Base-by-base conservation (phyloP, 1,284 basidiomycete species). In the Sanghuangporus sanghuang region DNA sequence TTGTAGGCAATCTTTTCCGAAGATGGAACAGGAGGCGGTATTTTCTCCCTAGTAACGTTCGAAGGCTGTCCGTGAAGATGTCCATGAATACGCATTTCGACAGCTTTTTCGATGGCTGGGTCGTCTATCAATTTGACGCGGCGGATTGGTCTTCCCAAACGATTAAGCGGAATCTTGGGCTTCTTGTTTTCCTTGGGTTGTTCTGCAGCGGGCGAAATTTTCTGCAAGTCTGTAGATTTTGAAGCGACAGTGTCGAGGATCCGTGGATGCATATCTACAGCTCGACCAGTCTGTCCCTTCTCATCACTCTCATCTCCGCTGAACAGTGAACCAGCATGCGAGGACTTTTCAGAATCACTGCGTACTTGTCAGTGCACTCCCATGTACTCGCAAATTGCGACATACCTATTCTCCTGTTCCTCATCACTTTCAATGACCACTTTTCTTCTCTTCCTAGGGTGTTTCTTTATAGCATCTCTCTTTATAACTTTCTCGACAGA, bases 271-370 rank as follows among this genome's bases (percentile, higher is more conserved):
- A 32, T 52, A 11, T n/a, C 23, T 23, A 35, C 50, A 23, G 50
- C 21, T 16, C 12, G 23, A 2, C 5, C 23, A 23, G 3, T 16
- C 27, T 23, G 50, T 52, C 35, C 50, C 21, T 8, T 7, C 32
- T 52, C 50, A 23, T 14, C 14, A 18, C 14, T 40, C 5, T 64
- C 63, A 23, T 60, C 58, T 50, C 59, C 63, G 23, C 63, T 64
- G 50, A 64, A 64, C 18, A 64, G 42, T 48, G 63, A 64, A 12
- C 63, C 63, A 55, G 36, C 58, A 35, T 52, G 63, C 23, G 63
- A 61, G 39, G 35, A 35, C 1, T n/a, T 40, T 35, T 56, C 57
- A n/a, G 48, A 18, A 12, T 44, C 57, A 16, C 42, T 63, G 32
- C n/a, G 21, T 53, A 14, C 8, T 7, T 38, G 44, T 57, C 50